phyloP scores from a whole-genome alignment of 129 eudicot genomes.

The Arctium lappa region DNA sequence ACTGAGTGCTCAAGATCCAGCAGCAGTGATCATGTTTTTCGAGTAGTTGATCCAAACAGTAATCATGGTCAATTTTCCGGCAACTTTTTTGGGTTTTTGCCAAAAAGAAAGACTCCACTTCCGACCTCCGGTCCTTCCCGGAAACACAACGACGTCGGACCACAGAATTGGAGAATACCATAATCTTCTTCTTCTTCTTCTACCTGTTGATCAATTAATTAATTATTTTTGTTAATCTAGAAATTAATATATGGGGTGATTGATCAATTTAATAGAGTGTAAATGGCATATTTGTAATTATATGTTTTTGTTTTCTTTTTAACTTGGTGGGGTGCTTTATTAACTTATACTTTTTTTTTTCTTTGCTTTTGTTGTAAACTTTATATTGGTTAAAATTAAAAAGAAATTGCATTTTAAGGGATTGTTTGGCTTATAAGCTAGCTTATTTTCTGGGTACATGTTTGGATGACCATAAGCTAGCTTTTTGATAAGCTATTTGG shows the following conservation, averaged over 20 bases:
- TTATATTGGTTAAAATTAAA: background rate
- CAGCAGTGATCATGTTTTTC: conserved; percentile 32
- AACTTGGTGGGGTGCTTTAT: background rate
- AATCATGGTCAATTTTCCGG: conserved; percentile 18
- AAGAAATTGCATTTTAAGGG: background rate
- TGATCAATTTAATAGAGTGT: background rate
- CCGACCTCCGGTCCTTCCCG: conserved; percentile 76
- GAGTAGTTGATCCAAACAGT: conserved; percentile 24
- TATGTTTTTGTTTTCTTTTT: background rate
- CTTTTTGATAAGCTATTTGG: too few species aligned
- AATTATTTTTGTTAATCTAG: background rate
- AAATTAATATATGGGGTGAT: background rate
- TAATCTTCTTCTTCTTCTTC: conserved; percentile 1
- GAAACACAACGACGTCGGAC: conserved; percentile 75
- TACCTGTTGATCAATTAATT: background rate
- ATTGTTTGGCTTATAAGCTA: too few species aligned
- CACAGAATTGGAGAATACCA: conserved; percentile 47
- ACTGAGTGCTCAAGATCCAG: conserved; percentile 40
- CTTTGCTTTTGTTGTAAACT: background rate
- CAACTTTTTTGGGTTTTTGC: conserved; percentile 54
- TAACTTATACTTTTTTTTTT: background rate
- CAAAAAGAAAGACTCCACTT: conserved; percentile 51
- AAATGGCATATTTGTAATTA: conserved; percentile 16
- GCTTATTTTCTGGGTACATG: too few species aligned
- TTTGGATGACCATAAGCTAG: too few species aligned